phyloP scores from a whole-genome alignment of 805 yeast species.

The Kodamaea kaohsiungensis region DNA sequence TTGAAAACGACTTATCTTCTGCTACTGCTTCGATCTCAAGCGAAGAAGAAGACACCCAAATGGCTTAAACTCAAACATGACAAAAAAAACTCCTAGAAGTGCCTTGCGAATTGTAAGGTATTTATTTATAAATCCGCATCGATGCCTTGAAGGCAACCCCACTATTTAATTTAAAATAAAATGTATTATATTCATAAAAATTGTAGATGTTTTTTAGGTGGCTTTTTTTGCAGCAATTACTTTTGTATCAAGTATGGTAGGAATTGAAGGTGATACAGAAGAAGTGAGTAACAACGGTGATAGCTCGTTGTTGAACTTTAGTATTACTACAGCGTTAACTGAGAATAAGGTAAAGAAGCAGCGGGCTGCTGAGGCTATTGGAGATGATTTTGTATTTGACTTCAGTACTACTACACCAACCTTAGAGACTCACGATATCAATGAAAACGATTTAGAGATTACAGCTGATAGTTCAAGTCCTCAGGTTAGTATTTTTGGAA shows the following conservation, averaged over 20 bases:
- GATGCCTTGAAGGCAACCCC: slow-evolving; percentile 1
- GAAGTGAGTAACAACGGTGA: neutral
- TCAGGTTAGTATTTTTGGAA: neutral
- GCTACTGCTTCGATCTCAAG: slow-evolving; percentile 27
- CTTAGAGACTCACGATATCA: no score
- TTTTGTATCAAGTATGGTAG: neutral
- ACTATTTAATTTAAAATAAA: neutral
- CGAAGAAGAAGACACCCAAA: slow-evolving; percentile 9
- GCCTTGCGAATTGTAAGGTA: neutral
- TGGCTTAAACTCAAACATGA: slow-evolving; percentile 12
- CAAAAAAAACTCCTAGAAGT: slow-evolving; percentile 3
- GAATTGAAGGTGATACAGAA: neutral
- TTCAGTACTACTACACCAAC: neutral
- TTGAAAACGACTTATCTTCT: slow-evolving; percentile 21
- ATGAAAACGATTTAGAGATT: neutral
- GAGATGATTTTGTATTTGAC: neutral
- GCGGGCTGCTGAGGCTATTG: neutral
- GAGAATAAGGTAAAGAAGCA: neutral
- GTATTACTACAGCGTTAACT: neutral
- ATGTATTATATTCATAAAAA: neutral
- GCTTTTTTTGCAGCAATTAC: slow-evolving; percentile 5
- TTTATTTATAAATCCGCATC: slow-evolving; percentile 3
- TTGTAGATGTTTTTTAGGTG: neutral
- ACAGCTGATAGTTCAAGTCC: neutral
- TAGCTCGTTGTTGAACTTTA: neutral